Base-by-base conservation (phyloP, 1,284 basidiomycete species). In the Malassezia slooffiae region DNA sequence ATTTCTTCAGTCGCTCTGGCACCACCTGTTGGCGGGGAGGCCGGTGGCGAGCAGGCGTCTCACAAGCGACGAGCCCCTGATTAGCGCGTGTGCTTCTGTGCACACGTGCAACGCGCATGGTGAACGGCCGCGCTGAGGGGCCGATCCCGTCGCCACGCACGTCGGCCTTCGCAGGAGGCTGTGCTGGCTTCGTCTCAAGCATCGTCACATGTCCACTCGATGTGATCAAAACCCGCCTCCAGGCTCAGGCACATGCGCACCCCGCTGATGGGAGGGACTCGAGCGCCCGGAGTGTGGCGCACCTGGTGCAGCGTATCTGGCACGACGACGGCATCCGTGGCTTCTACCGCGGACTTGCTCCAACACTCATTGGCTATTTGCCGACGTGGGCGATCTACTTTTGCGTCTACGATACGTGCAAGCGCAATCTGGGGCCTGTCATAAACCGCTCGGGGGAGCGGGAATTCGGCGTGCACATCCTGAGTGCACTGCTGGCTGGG, bases 161-260 rank as follows among this genome's bases (percentile, higher is more conserved):
- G 5, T 61, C 58, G 16, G 62, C 62, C 17, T 46, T 65, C 30
- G 53, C 75, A 1, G 76, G 76, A 15, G 76, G 75, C 0, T 75
- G 74, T 3, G 76, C 77, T 43, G 91, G 91, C 49, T 76, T 97
- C 49, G 83, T 90, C 56, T 83, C 86, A 42, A 87, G 84, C 70
- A 77, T 97, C 54, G 85, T 89, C 47, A 97, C 91, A 8, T 97
- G 93, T 70, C 91, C 91, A 6, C 77, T 97, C 45, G 91, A 97
- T 71, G 91, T 97, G 34, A 77, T 97, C 72, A 97, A 97, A 75
- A 97, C 91, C 0, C 85, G 86, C 56, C 73, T 97, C 33, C 91
- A 97, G 73, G 91, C 93, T 15, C 87, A 93, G 57, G 55, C 39
- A 39, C 28, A 10, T 8, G 16, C 9, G 16, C 9, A 8, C 8